Evolutionary conservation across 129 eudicot species (phyloP).

Genomic region (Artemisia argyi): DNA sequence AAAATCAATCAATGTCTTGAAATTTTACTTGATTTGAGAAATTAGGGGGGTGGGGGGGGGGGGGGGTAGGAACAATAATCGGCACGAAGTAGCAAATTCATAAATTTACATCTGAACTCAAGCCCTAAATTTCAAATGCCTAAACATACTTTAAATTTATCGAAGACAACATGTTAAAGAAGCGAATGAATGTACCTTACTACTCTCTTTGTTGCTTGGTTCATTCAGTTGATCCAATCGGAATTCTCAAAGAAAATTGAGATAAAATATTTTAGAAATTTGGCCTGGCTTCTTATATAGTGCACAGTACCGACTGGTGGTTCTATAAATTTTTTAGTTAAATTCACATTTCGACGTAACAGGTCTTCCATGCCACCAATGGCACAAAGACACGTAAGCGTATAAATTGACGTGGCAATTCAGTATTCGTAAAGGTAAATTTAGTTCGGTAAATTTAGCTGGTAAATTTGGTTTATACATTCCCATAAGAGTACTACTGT

Average conservation of each 20-base stretch:
- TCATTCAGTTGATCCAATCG: neutral
- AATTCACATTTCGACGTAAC: constrained; percentile 12
- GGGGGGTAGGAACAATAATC: neutral
- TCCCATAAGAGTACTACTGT: neutral
- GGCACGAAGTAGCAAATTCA: neutral
- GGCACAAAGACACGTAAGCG: constrained; percentile 4
- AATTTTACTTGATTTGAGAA: constrained; percentile 5
- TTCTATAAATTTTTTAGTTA: neutral
- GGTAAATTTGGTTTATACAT: neutral
- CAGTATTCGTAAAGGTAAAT: neutral
- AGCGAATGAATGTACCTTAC: neutral
- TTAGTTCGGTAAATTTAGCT: neutral
- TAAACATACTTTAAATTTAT: neutral
- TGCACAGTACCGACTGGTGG: constrained; percentile 3
- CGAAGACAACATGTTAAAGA: neutral
- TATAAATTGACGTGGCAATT: neutral
- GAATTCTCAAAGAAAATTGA: neutral
- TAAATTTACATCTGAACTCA: constrained; percentile 2
- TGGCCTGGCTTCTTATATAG: neutral
- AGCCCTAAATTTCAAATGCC: neutral
- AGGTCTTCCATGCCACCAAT: neutral
- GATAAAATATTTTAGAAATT: constrained; percentile 4
- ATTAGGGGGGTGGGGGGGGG: too few species aligned
- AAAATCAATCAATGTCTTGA: neutral
- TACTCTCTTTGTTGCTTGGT: neutral